A percentile compares a stretch with the other conserved stretches of the same genome.
These are phyloP conservation scores for Eucalyptus cloeziana DNA, from an alignment of 345 rosid genomes.

Conservation along the genomic window DNA sequence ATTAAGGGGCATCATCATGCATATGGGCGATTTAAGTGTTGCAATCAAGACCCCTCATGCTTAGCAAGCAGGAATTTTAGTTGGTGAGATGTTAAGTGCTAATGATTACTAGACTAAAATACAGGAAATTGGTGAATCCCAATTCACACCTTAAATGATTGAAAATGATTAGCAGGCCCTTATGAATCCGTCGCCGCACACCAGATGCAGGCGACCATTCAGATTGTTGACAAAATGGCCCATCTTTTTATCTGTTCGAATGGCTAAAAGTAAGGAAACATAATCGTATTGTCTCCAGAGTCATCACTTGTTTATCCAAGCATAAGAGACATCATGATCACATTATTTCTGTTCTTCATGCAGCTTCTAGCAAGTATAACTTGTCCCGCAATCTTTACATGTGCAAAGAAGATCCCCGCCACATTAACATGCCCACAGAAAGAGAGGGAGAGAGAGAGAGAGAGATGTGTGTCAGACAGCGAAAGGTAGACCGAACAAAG, in stretches of 20 bases:
- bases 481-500: constrained; percentile 2
- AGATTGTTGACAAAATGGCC: not conserved
- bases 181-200: not conserved
- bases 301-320: not conserved
- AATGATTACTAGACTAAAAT: not conserved
- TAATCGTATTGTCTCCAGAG: not conserved
- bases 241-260: not conserved
- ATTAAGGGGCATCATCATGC: not conserved
- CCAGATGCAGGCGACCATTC: not conserved
- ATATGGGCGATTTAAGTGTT: not conserved
- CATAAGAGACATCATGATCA: not conserved
- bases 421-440: not conserved
- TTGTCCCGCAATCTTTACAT: not conserved
- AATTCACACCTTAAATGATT: not conserved
- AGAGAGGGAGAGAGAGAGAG: not conserved
- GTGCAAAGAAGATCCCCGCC: not conserved
- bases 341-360: not conserved
- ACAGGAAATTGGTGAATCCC: not conserved
- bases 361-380: not conserved
- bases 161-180: not conserved
- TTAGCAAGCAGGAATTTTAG: not conserved
- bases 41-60: not conserved
- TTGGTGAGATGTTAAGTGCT: not conserved
- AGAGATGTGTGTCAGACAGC: not conserved
- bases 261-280: not conserved